Conservation (phyloP, 306 rosid genomes). For the Arachis hypogaea region DNA sequence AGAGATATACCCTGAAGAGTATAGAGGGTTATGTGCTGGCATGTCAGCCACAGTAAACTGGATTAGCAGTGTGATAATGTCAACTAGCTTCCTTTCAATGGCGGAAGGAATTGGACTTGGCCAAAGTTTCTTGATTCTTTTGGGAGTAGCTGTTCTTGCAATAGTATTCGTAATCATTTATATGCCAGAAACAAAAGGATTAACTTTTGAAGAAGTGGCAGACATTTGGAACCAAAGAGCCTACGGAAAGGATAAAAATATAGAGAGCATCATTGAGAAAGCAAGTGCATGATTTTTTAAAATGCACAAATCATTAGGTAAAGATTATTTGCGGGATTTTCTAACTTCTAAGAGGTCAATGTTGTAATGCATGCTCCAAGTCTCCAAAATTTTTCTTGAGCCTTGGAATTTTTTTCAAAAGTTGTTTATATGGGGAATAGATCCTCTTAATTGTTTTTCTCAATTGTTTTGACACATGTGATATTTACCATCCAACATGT, state of each 20-base stretch:
- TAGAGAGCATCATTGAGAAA: conserved; percentile 49
- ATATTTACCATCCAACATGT: too few relatives aligned
- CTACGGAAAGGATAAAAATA: conserved; percentile 47
- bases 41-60: conserved; percentile 87
- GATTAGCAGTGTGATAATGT: conserved; percentile 67
- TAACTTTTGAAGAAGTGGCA: conserved; percentile 72
- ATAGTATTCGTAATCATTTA: conserved; percentile 47
- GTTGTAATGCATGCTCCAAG: neutral
- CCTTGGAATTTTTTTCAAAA: too few relatives aligned
- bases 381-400: too few relatives aligned
- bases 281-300: neutral
- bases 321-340: neutral
- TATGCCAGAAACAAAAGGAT: conserved; percentile 77
- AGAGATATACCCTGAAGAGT: conserved; percentile 80
- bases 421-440: too few relatives aligned
- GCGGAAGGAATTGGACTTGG: conserved; percentile 65
- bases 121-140: conserved; percentile 62
- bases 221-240: conserved; percentile 75
- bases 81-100: conserved; percentile 62
- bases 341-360: neutral
- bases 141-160: conserved; percentile 48
- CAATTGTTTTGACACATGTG: too few relatives aligned
- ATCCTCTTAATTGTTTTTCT: too few relatives aligned
- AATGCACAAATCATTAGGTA: too few relatives aligned
- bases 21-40: conserved; percentile 78